These are phyloP conservation scores for Diaporthe australafricana DNA, from an alignment of 2,329 filamentous ascomycete genomes.

Conservation along the genomic window DNA sequence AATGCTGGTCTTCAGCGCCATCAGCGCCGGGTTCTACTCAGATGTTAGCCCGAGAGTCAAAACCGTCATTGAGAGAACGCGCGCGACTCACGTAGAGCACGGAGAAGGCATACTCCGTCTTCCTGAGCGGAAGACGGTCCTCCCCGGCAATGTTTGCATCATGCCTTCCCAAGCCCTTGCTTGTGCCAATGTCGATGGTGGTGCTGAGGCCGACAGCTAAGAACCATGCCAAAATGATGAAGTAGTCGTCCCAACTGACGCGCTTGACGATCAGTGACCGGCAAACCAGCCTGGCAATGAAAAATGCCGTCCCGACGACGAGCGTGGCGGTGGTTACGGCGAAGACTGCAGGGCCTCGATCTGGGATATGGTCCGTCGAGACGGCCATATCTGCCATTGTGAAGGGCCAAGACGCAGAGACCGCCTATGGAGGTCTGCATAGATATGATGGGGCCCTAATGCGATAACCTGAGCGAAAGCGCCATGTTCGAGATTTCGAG, in stretches of 20 bases:
- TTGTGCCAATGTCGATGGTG: constrained; percentile 72
- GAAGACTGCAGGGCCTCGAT: constrained; percentile 72
- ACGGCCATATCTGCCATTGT: constrained; percentile 28
- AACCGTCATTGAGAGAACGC: neutral
- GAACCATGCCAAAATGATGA: constrained; percentile 83
- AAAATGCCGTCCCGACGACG: constrained; percentile 78
- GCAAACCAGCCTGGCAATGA: constrained; percentile 79
- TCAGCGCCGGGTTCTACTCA: constrained; percentile 83
- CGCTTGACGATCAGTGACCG: constrained; percentile 78
- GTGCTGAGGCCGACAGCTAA: constrained; percentile 76
- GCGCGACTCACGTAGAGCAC: constrained; percentile 66
- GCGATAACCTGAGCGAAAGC: constrained; percentile 19
- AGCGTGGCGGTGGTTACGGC: constrained; percentile 78
- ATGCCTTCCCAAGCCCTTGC: constrained; percentile 75
- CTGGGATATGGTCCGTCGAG: constrained; percentile 49
- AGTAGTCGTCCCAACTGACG: constrained; percentile 81
- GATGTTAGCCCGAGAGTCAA: constrained; percentile 30
- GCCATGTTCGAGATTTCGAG: constrained; percentile 26
- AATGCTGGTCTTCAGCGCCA: constrained; percentile 94
- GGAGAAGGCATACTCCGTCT: constrained; percentile 73
- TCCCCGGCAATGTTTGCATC: constrained; percentile 67
- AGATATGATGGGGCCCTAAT: constrained; percentile 25
- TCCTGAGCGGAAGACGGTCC: constrained; percentile 65
- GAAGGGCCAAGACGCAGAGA: neutral
- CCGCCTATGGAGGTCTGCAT: constrained; percentile 30